These are phyloP conservation scores for Petrea volubilis DNA, from an alignment of 257 asterid species.

Conservation along the genomic window DNA sequence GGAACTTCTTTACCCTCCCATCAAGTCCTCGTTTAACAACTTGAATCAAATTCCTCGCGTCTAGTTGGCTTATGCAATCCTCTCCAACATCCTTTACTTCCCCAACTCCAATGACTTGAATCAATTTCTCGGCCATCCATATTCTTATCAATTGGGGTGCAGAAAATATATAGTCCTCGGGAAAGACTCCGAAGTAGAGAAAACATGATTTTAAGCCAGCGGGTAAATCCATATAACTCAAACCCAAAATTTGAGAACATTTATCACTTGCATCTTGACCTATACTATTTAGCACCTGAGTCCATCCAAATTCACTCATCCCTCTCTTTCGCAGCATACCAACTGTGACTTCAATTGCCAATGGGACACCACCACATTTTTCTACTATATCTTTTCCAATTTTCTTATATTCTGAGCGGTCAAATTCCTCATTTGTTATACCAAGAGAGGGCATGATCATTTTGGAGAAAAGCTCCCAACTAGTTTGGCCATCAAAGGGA, in stretches of 20 bases:
- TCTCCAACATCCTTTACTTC: slow-evolving; percentile 21
- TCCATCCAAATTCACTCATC: background rate
- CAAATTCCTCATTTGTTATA: no score
- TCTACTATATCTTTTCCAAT: background rate
- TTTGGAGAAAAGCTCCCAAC: slow-evolving; percentile 28
- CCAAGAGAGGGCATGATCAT: background rate
- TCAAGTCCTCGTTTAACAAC: slow-evolving; percentile 8
- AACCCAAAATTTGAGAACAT: slow-evolving; percentile 11
- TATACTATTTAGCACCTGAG: background rate
- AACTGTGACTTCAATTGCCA: slow-evolving; percentile 15
- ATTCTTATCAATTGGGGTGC: slow-evolving; percentile 14
- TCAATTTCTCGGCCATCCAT: slow-evolving; percentile 30
- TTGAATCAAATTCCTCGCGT: slow-evolving; percentile 14
- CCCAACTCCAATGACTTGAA: background rate
- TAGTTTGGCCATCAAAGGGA: slow-evolving; percentile 7
- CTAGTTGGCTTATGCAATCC: slow-evolving; percentile 13
- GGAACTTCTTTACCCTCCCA: slow-evolving; percentile 15
- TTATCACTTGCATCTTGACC: background rate
- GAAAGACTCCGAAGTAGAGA: slow-evolving; percentile 13
- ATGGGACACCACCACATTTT: slow-evolving; percentile 26
- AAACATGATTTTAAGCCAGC: slow-evolving; percentile 13
- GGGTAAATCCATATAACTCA: slow-evolving; percentile 19
- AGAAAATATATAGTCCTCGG: background rate
- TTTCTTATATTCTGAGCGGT: background rate
- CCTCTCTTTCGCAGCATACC: background rate